phyloP scores from a whole-genome alignment of 1,284 basidiomycete species.

The Cryptococcus neoformans region DNA sequence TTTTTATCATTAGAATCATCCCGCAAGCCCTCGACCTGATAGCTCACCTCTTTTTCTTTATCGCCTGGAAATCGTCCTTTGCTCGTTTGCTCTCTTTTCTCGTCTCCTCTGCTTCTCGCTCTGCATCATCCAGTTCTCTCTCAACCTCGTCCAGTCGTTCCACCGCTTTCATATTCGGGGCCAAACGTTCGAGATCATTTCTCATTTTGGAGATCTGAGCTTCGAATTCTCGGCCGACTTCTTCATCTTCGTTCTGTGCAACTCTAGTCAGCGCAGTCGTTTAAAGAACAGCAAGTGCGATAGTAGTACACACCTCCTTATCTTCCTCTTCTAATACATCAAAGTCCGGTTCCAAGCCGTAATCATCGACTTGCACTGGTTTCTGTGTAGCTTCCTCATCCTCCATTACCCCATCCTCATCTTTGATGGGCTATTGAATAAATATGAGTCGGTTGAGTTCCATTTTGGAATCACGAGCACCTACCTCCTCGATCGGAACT shows the following conservation, averaged over 20 bases:
- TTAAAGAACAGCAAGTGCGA: not conserved
- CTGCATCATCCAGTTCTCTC: conserved; percentile 55
- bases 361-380: conserved; percentile 70
- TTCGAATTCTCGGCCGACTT: conserved; percentile 71
- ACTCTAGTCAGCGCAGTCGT: not conserved
- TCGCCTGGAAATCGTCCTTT: conserved; percentile 82
- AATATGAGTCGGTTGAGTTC: not conserved
- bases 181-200: conserved; percentile 87
- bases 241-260: conserved; percentile 62
- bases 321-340: conserved; percentile 76
- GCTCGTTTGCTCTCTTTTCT: conserved; percentile 79
- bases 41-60: conserved; percentile 73
- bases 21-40: not conserved
- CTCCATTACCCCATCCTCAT: conserved; percentile 60
- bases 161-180: conserved; percentile 94
- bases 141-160: conserved; percentile 94
- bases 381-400: conserved; percentile 73
- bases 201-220: conserved; percentile 68
- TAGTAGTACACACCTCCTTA: conserved; percentile 57
- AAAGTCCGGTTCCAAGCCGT: conserved; percentile 90
- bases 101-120: conserved; percentile 57
- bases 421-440: not conserved
- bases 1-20: not conserved
- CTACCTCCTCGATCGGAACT: conserved; percentile 90
- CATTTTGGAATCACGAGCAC: not conserved